Base-by-base conservation (phyloP, 2,329 filamentous ascomycete species). In the Sporothrix humicola region DNA sequence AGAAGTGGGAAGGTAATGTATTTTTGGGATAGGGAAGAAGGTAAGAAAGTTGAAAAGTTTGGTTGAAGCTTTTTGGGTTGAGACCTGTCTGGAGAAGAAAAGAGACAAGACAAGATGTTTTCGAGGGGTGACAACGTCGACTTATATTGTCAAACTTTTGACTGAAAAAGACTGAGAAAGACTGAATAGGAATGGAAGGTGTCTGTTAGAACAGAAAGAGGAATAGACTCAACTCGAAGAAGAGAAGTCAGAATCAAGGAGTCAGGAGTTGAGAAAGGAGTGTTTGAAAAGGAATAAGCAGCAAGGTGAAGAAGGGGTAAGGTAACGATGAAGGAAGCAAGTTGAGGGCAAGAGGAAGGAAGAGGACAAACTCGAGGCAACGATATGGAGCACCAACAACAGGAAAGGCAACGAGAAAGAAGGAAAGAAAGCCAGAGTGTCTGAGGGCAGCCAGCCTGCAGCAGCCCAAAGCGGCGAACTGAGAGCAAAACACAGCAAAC, bases 1-100 rank as follows among this genome's bases (percentile, higher is more conserved):
- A 23, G 42, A 46, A n/a, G 31, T 56, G 52, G 52, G 52, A 26
- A 56, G 23, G 7, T 4, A 26, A 58, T 59, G 52, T 73, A 73
- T 69, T 72, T 72, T 72, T 69, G 71, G 71, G 44, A 10, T 48
- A 48, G 3, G n/a, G 37, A 31, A 65, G 46, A 59, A 56, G 31
- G 52, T 37, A 48, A 59, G 12, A n/a, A 65, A 42, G 13, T 23
- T 23, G 15, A 59, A 46, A 58, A 72, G 15, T n/a, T 58, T 37
- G 15, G 52, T 56, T 56, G 52, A 56, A 23, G 20, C 10, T 54
- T 13, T 63, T 48, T 59, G 13, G 54, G n/a, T 44, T 50, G 50
- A 69, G 50, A 56, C 48, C 48, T 23, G 65, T 50, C 65, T 52
- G 61, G 26, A 68, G 44, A 46, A 48, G 2, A 13, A 17, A 23